phyloP scores from a whole-genome alignment of 495 filamentous ascomycete species.

The Aspergillus egyptiacus region DNA sequence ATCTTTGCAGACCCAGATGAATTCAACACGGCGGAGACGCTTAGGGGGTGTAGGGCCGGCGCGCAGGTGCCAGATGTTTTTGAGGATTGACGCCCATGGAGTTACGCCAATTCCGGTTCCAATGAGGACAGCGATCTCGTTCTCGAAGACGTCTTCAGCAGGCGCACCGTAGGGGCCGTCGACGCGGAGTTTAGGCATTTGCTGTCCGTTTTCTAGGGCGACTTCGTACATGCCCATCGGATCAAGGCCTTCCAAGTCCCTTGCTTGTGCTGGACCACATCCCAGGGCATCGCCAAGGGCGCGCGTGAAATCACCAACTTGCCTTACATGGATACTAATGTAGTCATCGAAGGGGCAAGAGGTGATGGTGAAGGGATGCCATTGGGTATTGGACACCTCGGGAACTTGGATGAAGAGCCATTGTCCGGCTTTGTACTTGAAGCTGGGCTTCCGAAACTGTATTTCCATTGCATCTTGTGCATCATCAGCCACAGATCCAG shows the following conservation, averaged over 20 bases:
- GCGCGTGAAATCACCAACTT: slow-evolving; percentile 93
- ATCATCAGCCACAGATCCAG: slow-evolving; percentile 29
- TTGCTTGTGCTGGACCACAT: slow-evolving; percentile 74
- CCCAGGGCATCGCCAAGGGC: slow-evolving; percentile 87
- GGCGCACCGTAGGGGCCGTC: slow-evolving; percentile 97
- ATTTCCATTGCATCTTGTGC: slow-evolving; percentile 84
- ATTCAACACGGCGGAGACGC: slow-evolving; percentile 89
- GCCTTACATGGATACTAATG: slow-evolving; percentile 87
- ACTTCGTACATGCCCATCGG: slow-evolving; percentile 97
- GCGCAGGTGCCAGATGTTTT: slow-evolving; percentile 97
- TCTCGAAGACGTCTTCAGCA: slow-evolving; percentile 88
- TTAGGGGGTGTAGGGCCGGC: slow-evolving; percentile 77
- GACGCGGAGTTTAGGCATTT: slow-evolving; percentile 82
- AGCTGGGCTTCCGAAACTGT: slow-evolving; percentile 90
- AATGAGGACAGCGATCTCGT: slow-evolving; percentile 95
- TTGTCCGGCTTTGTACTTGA: slow-evolving; percentile 97
- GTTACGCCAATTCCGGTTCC: slow-evolving; percentile 98
- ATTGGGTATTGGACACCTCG: slow-evolving; percentile 79
- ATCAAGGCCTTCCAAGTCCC: slow-evolving; percentile 83
- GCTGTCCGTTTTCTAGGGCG: slow-evolving; percentile 84
- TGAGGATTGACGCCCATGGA: slow-evolving; percentile 94
- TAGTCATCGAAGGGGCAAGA: slow-evolving; percentile 95
- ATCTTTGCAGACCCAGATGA: slow-evolving; percentile 98
- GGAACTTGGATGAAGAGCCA: slow-evolving; percentile 96
- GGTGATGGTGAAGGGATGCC: slow-evolving; percentile 99